phyloP scores from a whole-genome alignment of 1,284 basidiomycete genomes.

The Coniferiporia sulphurascens region DNA sequence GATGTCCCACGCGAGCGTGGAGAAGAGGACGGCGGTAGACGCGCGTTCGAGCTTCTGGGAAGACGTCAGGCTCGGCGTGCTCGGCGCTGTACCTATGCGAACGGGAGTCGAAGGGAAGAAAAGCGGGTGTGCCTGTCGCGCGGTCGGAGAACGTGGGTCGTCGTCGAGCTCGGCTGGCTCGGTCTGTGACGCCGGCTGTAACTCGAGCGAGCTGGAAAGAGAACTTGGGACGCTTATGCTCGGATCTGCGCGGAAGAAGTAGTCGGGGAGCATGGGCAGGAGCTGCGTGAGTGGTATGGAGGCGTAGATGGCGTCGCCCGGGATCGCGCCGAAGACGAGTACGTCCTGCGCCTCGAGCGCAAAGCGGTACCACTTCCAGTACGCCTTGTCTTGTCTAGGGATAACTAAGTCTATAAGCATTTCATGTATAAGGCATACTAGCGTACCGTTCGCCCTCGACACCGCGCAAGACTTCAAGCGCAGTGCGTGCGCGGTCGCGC shows the following conservation, averaged over 20 bases:
- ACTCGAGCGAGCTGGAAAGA: constrained; percentile 5
- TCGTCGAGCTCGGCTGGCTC: background rate
- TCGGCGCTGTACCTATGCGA: background rate
- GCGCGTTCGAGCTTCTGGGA: background rate
- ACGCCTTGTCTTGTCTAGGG: constrained; percentile 52
- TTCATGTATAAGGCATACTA: too few species aligned
- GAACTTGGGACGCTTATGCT: background rate
- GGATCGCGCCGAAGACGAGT: constrained; percentile 63
- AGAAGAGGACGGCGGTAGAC: constrained; percentile 30
- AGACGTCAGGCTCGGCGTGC: constrained; percentile 19
- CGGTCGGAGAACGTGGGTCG: constrained; percentile 23
- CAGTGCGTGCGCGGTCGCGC: constrained; percentile 50
- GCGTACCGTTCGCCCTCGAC: background rate
- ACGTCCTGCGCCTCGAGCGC: constrained; percentile 71
- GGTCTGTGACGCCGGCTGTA: constrained; percentile 12
- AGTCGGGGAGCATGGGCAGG: constrained; percentile 62
- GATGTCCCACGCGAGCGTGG: constrained; percentile 50
- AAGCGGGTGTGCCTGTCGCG: constrained; percentile 25
- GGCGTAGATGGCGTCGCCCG: constrained; percentile 56
- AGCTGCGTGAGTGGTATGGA: constrained; percentile 63
- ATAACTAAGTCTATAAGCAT: constrained; percentile 11
- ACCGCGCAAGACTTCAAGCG: constrained; percentile 10
- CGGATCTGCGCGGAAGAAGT: constrained; percentile 47
- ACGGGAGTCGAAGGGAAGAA: constrained; percentile 2
- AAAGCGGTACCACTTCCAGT: constrained; percentile 72